phyloP scores from a whole-genome alignment of 768 basidiomycete genomes.

The Naganishia antarctica region DNA sequence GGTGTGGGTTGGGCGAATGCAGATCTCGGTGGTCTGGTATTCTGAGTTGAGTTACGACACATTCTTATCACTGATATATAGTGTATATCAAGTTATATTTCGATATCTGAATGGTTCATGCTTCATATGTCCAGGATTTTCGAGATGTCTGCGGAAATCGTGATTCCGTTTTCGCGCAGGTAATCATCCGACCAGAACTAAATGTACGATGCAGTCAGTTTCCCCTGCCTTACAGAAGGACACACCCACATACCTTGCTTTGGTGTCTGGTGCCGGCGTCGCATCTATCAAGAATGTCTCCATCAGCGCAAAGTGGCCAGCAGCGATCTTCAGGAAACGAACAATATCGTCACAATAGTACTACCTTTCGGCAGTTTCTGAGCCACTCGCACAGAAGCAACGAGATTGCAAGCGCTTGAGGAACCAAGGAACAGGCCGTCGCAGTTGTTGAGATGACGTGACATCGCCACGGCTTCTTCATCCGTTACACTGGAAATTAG shows the following conservation, averaged over 20 bases:
- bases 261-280: constrained; percentile 89
- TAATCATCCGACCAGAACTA: constrained; percentile 48
- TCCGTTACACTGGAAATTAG: constrained; percentile 70
- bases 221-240: not conserved
- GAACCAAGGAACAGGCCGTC: constrained; percentile 95
- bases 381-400: constrained; percentile 79
- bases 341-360: constrained; percentile 81
- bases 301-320: not conserved
- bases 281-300: constrained; percentile 55
- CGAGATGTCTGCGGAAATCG: constrained; percentile 33
- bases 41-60: no score
- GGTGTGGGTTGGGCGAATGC: no score
- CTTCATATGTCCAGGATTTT: no score
- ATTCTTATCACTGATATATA: no score
- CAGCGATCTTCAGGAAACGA: constrained; percentile 17
- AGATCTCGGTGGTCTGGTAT: no score
- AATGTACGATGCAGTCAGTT: not conserved
- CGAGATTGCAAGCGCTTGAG: constrained; percentile 89
- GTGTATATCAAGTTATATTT: no score
- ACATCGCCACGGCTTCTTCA: constrained; percentile 91
- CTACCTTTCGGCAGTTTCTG: constrained; percentile 65
- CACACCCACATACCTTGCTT: constrained; percentile 66
- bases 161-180: constrained; percentile 33
- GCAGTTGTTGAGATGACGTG: constrained; percentile 78
- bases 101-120: no score